Conservation (phyloP, 2,329 filamentous ascomycete genomes). For the Dactylellina haptotyla region DNA sequence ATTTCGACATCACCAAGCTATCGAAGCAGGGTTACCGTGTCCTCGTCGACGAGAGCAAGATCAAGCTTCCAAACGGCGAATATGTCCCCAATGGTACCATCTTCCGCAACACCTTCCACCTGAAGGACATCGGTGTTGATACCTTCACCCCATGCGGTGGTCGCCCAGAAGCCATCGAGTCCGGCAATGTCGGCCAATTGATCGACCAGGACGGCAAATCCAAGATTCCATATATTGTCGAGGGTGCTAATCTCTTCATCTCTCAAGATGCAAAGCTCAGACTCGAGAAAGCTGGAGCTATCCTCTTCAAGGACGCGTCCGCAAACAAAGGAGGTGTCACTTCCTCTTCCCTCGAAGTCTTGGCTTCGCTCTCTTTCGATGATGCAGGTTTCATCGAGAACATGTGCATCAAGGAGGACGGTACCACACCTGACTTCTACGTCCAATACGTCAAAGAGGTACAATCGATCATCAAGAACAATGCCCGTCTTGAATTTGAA, state of each 20-base stretch:
- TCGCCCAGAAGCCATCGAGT: constrained; percentile 93
- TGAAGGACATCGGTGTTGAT: constrained; percentile 82
- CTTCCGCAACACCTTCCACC: constrained; percentile 98
- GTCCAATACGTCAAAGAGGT: constrained; percentile 90
- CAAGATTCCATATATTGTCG: constrained; percentile 91
- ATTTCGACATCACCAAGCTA: constrained; percentile 86
- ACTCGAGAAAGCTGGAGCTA: constrained; percentile 91
- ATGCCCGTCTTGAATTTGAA: constrained; percentile 93
- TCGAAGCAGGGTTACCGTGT: constrained; percentile 90
- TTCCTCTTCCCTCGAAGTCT: constrained; percentile 93
- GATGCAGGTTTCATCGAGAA: constrained; percentile 86
- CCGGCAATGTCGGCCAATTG: constrained; percentile 84
- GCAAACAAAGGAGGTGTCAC: constrained; percentile 99
- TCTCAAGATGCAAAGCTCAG: constrained; percentile 97
- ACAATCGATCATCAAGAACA: constrained; percentile 88
- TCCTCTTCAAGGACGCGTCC: constrained; percentile 96
- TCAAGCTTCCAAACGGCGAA: constrained; percentile 88
- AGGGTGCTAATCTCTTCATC: constrained; percentile 98
- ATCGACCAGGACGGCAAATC: constrained; percentile 87
- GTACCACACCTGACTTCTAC: constrained; percentile 88
- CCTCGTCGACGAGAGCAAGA: constrained; percentile 87
- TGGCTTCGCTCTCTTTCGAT: constrained; percentile 93
- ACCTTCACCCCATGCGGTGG: constrained; percentile 96
- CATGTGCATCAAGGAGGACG: constrained; percentile 86
- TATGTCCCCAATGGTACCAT: constrained; percentile 87